phyloP scores from a whole-genome alignment of 345 rosid species.

The Punica granatum region DNA sequence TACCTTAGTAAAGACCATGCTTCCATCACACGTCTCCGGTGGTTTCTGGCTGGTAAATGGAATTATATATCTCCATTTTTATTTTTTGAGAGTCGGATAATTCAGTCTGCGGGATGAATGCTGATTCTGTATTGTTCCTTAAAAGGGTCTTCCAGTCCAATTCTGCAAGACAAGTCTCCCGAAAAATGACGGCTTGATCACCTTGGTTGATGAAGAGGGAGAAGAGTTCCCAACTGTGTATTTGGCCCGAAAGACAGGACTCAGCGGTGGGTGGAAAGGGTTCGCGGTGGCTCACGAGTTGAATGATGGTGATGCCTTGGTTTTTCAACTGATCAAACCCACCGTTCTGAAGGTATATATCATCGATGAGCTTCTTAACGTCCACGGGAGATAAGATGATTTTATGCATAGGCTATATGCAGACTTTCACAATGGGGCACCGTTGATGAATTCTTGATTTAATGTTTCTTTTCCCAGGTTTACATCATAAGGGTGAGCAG shows the following conservation, averaged over 20 bases:
- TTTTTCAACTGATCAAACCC: slow-evolving; percentile 41
- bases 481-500: slow-evolving; percentile 33
- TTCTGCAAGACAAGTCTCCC: slow-evolving; percentile 47
- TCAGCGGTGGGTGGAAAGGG: slow-evolving; percentile 78
- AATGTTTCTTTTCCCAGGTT: slow-evolving; percentile 20
- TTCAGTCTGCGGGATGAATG: background rate
- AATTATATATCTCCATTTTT: background rate
- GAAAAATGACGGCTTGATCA: slow-evolving; percentile 29
- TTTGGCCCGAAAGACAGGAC: slow-evolving; percentile 39
- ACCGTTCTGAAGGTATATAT: slow-evolving; percentile 47
- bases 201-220: slow-evolving; percentile 39
- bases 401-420: no score
- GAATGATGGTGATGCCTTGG: slow-evolving; percentile 60
- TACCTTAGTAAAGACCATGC: slow-evolving; percentile 63
- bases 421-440: no score
- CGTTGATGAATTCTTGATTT: background rate
- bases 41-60: slow-evolving; percentile 83
- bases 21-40: slow-evolving; percentile 78
- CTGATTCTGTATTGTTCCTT: background rate
- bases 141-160: slow-evolving; percentile 45
- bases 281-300: slow-evolving; percentile 56
- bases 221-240: slow-evolving; percentile 38
- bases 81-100: no score
- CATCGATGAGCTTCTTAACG: background rate
- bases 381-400: background rate